phyloP scores from a whole-genome alignment of 2,329 filamentous ascomycete genomes.

The Botrytis galanthina region DNA sequence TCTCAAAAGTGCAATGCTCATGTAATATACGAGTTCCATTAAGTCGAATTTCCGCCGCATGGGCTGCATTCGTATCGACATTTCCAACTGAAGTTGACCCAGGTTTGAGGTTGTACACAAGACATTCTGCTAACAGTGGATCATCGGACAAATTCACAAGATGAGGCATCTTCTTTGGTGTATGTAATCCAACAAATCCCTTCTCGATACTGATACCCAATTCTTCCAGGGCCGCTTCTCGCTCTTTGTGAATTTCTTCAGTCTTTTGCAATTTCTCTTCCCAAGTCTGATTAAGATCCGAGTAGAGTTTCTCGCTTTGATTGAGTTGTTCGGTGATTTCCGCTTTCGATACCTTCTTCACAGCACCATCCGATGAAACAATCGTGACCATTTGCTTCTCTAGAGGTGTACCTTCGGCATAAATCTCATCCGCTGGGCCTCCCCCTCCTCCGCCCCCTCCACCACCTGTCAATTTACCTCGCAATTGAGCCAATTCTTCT shows the following conservation, averaged over 20 bases:
- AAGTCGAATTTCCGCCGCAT: constrained; percentile 82
- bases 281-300: constrained; percentile 97
- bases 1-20: constrained; percentile 93
- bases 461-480: constrained; percentile 74
- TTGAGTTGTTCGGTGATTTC: constrained; percentile 96
- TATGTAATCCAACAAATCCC: constrained; percentile 90
- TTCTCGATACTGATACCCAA: constrained; percentile 99
- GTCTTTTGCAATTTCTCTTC: constrained; percentile 94
- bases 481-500: constrained; percentile 82
- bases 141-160: constrained; percentile 96
- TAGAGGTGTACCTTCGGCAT: constrained; percentile 85
- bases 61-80: constrained; percentile 74
- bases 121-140: constrained; percentile 87
- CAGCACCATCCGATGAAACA: constrained; percentile 74
- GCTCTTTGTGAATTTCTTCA: constrained; percentile 95
- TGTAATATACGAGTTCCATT: constrained; percentile 92
- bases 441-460: constrained; percentile 41
- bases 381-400: constrained; percentile 98
- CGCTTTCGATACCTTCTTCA: constrained; percentile 96
- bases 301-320: constrained; percentile 93
- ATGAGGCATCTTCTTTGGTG: constrained; percentile 99
- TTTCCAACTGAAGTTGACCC: constrained; percentile 93
- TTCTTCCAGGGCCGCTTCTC: constrained; percentile 91
- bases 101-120: constrained; percentile 97
- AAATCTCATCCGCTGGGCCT: constrained; percentile 71